These are phyloP conservation scores for Digitaria exilis DNA, from an alignment of 202 grass and related monocot species.

Conservation along the genomic window DNA sequence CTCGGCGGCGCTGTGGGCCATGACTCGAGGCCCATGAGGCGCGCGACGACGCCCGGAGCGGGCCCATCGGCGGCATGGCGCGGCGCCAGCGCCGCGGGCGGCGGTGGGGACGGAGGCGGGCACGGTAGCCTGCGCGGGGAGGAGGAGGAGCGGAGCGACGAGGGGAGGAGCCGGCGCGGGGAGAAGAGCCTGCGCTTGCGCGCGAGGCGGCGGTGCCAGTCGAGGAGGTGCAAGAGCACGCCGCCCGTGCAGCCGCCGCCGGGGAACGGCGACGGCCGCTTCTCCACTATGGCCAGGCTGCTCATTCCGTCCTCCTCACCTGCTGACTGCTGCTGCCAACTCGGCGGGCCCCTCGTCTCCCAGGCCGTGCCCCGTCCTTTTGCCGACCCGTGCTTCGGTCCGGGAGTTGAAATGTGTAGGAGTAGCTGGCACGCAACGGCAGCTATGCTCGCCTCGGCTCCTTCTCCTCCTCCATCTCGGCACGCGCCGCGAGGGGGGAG, in stretches of 20 bases:
- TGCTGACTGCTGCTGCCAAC: slow-evolving; percentile 13
- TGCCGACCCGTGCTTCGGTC: slow-evolving; percentile 38
- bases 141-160: slow-evolving; percentile 26
- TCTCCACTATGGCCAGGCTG: slow-evolving; percentile 82
- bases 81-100: not conserved
- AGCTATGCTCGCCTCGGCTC: slow-evolving; percentile 6
- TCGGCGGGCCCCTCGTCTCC: not conserved
- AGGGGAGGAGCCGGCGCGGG: slow-evolving; percentile 35
- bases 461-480: slow-evolving; percentile 35
- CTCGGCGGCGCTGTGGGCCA: slow-evolving; percentile 52
- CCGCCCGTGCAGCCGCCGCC: slow-evolving; percentile 63
- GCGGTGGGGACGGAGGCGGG: not conserved
- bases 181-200: slow-evolving; percentile 70
- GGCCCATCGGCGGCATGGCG: not conserved
- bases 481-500: slow-evolving; percentile 44
- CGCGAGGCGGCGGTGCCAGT: slow-evolving; percentile 83
- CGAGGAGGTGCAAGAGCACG: slow-evolving; percentile 80
- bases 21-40: slow-evolving; percentile 89
- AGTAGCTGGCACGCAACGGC: slow-evolving; percentile 64
- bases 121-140: slow-evolving; percentile 27
- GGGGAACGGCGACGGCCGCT: slow-evolving; percentile 49
- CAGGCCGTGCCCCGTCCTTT: not conserved
- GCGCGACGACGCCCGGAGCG: slow-evolving; percentile 74
- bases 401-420: slow-evolving; percentile 38
- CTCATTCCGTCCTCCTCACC: slow-evolving; percentile 15